Evolutionary conservation across 2,329 filamentous ascomycete genomes (phyloP), one percentile per base, ranked within the genome.

Genomic region (Neobulgaria alba): DNA sequence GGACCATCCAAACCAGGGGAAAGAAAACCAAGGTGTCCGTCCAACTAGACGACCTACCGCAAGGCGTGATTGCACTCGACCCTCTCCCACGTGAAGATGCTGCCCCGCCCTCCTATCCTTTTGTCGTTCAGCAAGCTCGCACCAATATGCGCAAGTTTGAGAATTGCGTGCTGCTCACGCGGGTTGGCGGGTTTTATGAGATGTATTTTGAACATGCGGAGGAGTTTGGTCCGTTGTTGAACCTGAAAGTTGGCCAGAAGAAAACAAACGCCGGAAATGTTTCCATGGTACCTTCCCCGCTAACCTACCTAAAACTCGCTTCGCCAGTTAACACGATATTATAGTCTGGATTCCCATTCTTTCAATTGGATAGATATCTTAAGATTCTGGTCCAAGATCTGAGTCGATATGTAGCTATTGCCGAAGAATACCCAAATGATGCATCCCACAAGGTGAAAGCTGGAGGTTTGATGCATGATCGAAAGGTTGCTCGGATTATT

Each of bases 111-210:
- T 57, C 66, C 4, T 95, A 95, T 61, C 89, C 92, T 12, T 84
- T 86, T n/a, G 84, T 96, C 35, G 68, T 96, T 43, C 77, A 87
- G 57, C 88, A 95, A 60, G 90, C 86, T 19, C 77, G 79, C 42
- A 85, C 80, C 51, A 93, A 95, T 64, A 95, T 96, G 82, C 73
- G 79, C 52, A 88, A 83, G 56, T 95, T 94, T 64, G 77, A 80
- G 55, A 87, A 93, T 55, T 96, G 90, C 63, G 84, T 98, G 29
- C 63, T 98, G 5, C 67, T 98, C 45, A 98, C 92, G 3, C 78
- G 90, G 42, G 88, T 98, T 19, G 92, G 92, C 41, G 82, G 89
- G 45, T 98, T 98, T 64, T 98, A 96, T 63, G 92, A 98, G 74
- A 68, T 98, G 43, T 98, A 98, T 65, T 93, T 96, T 61, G 84